Evolutionary conservation across 345 rosid species (phyloP).

Genomic region (Citrus medica): DNA sequence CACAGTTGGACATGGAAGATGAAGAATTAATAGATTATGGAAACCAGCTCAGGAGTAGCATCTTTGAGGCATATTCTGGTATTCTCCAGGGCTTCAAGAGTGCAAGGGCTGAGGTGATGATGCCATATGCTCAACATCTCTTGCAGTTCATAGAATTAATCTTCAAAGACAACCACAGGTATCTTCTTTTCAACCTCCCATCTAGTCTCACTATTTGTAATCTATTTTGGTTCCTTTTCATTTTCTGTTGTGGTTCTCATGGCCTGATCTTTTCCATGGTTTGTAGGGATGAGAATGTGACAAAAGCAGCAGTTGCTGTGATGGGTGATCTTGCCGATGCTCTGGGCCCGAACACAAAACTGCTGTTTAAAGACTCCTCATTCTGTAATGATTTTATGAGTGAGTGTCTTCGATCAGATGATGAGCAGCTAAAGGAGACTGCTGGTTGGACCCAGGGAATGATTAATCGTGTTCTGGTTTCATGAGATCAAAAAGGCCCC

Average conservation of each 20-base stretch:
- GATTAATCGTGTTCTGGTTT: conserved; percentile 75
- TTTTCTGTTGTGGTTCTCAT: not conserved
- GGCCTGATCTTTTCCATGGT: not conserved
- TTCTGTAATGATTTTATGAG: conserved; percentile 62
- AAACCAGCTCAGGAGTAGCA: conserved; percentile 77
- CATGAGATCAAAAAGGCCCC: conserved; percentile 25
- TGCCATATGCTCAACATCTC: conserved; percentile 80
- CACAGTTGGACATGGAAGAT: conserved; percentile 59
- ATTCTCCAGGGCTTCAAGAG: conserved; percentile 92
- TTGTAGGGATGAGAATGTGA: conserved; percentile 79
- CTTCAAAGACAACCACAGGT: conserved; percentile 70
- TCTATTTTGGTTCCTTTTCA: not conserved
- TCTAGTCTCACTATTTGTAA: not conserved
- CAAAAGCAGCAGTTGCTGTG: conserved; percentile 86
- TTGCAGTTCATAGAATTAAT: conserved; percentile 78
- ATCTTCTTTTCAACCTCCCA: not conserved
- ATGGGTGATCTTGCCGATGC: conserved; percentile 96
- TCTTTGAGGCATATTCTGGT: conserved; percentile 93
- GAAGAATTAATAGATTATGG: conserved; percentile 86
- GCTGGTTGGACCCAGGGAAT: conserved; percentile 86
- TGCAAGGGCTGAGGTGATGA: conserved; percentile 69
- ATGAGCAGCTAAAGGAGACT: conserved; percentile 83
- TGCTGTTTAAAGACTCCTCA: conserved; percentile 53
- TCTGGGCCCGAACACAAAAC: conserved; percentile 66
- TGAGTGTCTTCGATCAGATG: conserved; percentile 78